A percentile compares a stretch with the other conserved stretches of the same genome.
Evolutionary conservation across 495 filamentous ascomycete species (phyloP).

Genomic region (Podospora comata): DNA sequence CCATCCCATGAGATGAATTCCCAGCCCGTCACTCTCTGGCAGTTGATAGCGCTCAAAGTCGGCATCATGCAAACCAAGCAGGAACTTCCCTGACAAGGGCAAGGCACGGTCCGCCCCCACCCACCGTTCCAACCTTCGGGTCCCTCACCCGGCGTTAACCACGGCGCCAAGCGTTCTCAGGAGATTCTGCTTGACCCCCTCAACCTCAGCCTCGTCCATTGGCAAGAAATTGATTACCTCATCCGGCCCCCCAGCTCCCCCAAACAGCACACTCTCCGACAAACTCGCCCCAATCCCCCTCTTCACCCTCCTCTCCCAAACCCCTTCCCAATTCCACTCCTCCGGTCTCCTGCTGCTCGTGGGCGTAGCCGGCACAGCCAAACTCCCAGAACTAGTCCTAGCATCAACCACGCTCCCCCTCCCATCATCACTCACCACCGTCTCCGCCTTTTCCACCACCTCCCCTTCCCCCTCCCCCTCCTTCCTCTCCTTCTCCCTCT

Average conservation of each 20-base stretch:
- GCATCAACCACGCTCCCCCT: conserved; percentile 1
- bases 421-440: not conserved
- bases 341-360: conserved; percentile 54
- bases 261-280: conserved; percentile 74
- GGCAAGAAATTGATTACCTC: conserved; percentile 71
- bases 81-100: not conserved
- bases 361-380: conserved; percentile 24
- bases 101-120: not conserved
- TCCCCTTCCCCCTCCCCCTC: not conserved
- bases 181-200: conserved; percentile 59
- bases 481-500: conserved; percentile 14
- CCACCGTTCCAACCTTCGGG: not conserved
- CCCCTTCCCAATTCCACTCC: conserved; percentile 95
- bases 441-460: not conserved
- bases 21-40: not conserved
- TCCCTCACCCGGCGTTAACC: conserved; percentile 13
- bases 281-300: conserved; percentile 71
- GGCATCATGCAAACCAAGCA: not conserved
- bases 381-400: not conserved
- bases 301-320: conserved; percentile 82
- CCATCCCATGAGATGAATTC: not conserved
- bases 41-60: not conserved
- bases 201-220: conserved; percentile 59
- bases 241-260: conserved; percentile 57
- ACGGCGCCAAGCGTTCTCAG: conserved; percentile 47